Base-by-base conservation (phyloP, 2,329 filamentous ascomycete genomes). In the Saccharata proteae region DNA sequence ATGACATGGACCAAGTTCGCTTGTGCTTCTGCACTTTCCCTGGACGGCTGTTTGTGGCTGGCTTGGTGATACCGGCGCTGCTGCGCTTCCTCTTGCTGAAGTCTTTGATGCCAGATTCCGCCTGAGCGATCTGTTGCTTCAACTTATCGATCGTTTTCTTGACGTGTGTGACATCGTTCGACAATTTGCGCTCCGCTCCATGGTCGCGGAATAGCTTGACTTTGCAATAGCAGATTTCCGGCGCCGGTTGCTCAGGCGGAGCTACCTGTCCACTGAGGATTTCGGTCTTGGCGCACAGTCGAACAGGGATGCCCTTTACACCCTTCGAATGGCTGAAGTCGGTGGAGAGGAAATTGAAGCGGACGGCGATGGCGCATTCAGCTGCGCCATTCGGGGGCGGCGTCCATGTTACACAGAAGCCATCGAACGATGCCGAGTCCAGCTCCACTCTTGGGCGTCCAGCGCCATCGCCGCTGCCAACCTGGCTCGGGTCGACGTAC, bases 241-340 rank as follows among this genome's bases (percentile, higher is more conserved):
- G 30, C 8, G 63, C 61, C 2, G 46, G 40, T 4, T 48, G 43
- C 35, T 67, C 64, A 6, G 65, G 58, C 5, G 33, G 23, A 13
- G 33, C 33, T n/a, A n/a, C n/a, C 14, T 35, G 28, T 16, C 15
- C 19, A 0, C 68, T 59, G 1, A 88, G 37, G 8, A 77, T 57
- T 40, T 80, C 79, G 0, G 90, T 96, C 58, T 96, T 96, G 10
- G 86, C 77, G 54, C 88, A 96, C 1, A 96, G 69, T 34, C 90
- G 69, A 4, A 98, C 86, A 0, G 90, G 88, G 41, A 96, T 94
- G 20, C 90, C 90, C 58, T 96, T 98, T 29, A 98, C 90, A 26
- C 90, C 90, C 51, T 98, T 98, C 7, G 90, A 96, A 51, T 96
- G 90, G 54, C 88, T 96, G 52, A 96, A 98, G 52, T 98, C 90